Percentiles rank a stretch among this genome's conserved stretches.
Conservation (phyloP, 768 basidiomycete species). For the Termitomyces heimii region DNA sequence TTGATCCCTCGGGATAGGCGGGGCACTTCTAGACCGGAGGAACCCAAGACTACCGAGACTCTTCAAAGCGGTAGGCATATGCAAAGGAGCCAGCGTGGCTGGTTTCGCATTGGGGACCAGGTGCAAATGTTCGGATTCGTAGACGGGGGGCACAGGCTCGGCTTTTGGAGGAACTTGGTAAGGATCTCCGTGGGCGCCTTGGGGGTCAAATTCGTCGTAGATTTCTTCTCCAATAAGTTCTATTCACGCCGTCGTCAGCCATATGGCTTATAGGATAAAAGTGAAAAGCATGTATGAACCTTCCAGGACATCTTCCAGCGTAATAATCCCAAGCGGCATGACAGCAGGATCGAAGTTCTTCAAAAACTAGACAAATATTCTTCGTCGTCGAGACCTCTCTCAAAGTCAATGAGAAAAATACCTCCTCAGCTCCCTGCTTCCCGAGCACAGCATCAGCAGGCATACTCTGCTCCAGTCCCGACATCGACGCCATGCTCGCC, state of each 20-base stretch:
- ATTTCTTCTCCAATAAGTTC: slow-evolving; percentile 93
- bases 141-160: slow-evolving; percentile 11
- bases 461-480: slow-evolving; percentile 72
- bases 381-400: not conserved
- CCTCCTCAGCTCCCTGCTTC: slow-evolving; percentile 71
- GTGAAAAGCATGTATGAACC: slow-evolving; percentile 32
- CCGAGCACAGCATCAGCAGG: slow-evolving; percentile 83
- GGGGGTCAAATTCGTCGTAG: slow-evolving; percentile 83
- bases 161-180: slow-evolving; percentile 26
- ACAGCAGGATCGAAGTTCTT: slow-evolving; percentile 77
- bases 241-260: slow-evolving; percentile 19
- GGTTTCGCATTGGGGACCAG: slow-evolving; percentile 9
- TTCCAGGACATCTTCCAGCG: slow-evolving; percentile 90
- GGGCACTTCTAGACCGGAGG: slow-evolving; percentile 51
- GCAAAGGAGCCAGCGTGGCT: slow-evolving; percentile 15
- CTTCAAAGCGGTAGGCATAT: slow-evolving; percentile 38
- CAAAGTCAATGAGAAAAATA: slow-evolving; percentile 14
- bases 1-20: slow-evolving; percentile 43
- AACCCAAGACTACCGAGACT: slow-evolving; percentile 42
- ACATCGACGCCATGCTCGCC: slow-evolving; percentile 38
- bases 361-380: slow-evolving; percentile 49
- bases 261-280: not conserved
- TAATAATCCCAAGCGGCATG: slow-evolving; percentile 87
- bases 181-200: slow-evolving; percentile 59
- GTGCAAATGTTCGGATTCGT: not conserved